A percentile compares a stretch with the other conserved stretches of the same genome.
Evolutionary conservation across 805 yeast genomes (phyloP).

Genomic region (Myxozyma geophila): DNA sequence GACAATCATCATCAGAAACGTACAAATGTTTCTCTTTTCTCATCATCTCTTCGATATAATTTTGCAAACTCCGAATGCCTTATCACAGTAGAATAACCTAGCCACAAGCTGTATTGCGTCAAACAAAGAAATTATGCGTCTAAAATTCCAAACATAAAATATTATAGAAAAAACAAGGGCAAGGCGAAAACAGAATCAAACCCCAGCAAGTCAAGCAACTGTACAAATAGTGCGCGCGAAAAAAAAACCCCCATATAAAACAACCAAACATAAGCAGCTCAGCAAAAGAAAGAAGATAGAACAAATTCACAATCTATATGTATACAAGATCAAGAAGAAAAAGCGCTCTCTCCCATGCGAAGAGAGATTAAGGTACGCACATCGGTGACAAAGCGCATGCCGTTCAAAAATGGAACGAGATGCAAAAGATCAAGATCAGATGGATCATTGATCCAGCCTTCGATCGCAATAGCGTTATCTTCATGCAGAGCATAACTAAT

Average conservation of each 20-base stretch:
- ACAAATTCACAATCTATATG: neutral
- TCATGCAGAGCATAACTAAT: slow-evolving; percentile 82
- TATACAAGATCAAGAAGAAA: slow-evolving; percentile 3
- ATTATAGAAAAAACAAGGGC: too few species aligned
- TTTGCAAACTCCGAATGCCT: too few species aligned
- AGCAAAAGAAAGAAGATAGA: slow-evolving; percentile 1
- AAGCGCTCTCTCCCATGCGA: slow-evolving; percentile 36
- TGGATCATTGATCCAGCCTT: slow-evolving; percentile 99
- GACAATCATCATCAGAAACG: too few species aligned
- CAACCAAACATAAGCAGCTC: neutral
- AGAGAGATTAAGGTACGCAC: slow-evolving; percentile 78
- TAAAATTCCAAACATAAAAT: too few species aligned
- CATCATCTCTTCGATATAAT: too few species aligned
- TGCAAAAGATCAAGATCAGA: slow-evolving; percentile 81
- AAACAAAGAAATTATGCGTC: too few species aligned
- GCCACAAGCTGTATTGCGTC: too few species aligned
- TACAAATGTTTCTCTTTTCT: too few species aligned
- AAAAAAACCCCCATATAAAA: too few species aligned
- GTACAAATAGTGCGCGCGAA: neutral
- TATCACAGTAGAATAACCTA: too few species aligned
- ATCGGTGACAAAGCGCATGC: slow-evolving; percentile 79
- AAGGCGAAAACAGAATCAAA: neutral
- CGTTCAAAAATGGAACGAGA: slow-evolving; percentile 75
- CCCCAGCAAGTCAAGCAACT: neutral
- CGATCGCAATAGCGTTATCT: slow-evolving; percentile 88